Evolutionary conservation across 257 asterid genomes (phyloP), one percentile per base, ranked within the genome.

Genomic region (Voacanga thouarsii): DNA sequence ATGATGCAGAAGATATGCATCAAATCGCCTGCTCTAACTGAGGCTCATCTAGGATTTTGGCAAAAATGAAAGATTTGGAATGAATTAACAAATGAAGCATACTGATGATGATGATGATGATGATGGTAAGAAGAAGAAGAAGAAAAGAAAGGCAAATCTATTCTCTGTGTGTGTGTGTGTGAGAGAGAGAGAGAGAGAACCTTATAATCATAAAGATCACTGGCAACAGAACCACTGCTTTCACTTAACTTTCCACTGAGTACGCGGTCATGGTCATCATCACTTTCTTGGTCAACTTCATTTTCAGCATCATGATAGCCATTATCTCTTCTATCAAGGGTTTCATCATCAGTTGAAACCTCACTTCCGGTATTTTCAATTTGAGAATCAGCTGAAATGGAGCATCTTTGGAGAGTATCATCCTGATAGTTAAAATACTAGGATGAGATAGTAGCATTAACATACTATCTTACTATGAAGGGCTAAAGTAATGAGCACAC

Each of bases 251-350:
- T 94, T 79, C 97, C 98, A 83, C 98, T 89, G 82, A 85, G 92
- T 80, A 91, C 90, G 47, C 97, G 96, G 76, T 87, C 94, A 78
- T 60, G 89, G 72, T 92, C 96, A 84, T 85, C 88, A 74, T 90
- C 92, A 26, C 88, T 88, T 80, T 90, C 93, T 80, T 86, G 93
- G 80, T 87, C 94, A 1, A 77, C 96, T 88, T 93, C 96, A 78
- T 89, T 89, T 87, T 92, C 92, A 78, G 96, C 98, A 85, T 93
- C 98, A 72, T 90, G 99, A 88, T 87, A 94, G 74, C 95, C 96
- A 83, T 90, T 89, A 59, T 83, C 89, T 84, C 90, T 88, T 72
- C 80, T 68, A 79, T 85, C 89, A 33, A 85, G 81, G 80, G 83
- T 85, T 78, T 90, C 97, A 79, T 90, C 93, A 85, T 90, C 97